Conservation (phyloP, 2,329 filamentous ascomycete species). For the Paraphaeosphaeria minitans region DNA sequence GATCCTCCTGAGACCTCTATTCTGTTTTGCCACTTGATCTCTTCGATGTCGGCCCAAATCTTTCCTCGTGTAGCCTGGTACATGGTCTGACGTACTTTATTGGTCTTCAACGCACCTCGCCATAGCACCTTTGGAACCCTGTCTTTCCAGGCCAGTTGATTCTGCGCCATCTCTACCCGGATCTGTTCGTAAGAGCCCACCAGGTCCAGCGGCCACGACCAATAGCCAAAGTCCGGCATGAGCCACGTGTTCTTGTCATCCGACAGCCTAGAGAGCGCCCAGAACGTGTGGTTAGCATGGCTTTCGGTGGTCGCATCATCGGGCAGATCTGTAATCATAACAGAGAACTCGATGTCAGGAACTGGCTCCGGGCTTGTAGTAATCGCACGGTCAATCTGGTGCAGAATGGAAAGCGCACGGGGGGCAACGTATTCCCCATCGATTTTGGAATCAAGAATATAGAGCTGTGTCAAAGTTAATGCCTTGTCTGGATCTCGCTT, state of each 20-base stretch:
- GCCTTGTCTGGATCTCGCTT: not conserved
- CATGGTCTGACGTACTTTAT: slow-evolving; percentile 22
- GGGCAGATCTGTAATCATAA: slow-evolving; percentile 50
- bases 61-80: slow-evolving; percentile 18
- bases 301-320: slow-evolving; percentile 7
- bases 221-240: slow-evolving; percentile 34
- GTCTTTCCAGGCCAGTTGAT: slow-evolving; percentile 20
- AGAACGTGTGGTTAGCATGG: slow-evolving; percentile 19
- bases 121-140: slow-evolving; percentile 30
- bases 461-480: slow-evolving; percentile 30
- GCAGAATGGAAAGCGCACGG: slow-evolving; percentile 53
- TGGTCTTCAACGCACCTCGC: slow-evolving; percentile 39
- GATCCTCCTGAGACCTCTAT: slow-evolving; percentile 12
- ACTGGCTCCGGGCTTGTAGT: slow-evolving; percentile 55
- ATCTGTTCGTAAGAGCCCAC: slow-evolving; percentile 25
- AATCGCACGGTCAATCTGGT: slow-evolving; percentile 60
- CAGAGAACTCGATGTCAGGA: slow-evolving; percentile 59
- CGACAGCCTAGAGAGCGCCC: slow-evolving; percentile 21
- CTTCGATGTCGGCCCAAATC: slow-evolving; percentile 22
- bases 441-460: slow-evolving; percentile 36
- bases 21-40: slow-evolving; percentile 22
- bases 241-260: slow-evolving; percentile 24
- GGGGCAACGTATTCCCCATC: slow-evolving; percentile 26
- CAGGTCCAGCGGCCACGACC: slow-evolving; percentile 25
- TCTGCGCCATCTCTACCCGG: slow-evolving; percentile 14